Base-by-base conservation (phyloP, 1,139 yeast genomes). In the Pichia sp. region DNA sequence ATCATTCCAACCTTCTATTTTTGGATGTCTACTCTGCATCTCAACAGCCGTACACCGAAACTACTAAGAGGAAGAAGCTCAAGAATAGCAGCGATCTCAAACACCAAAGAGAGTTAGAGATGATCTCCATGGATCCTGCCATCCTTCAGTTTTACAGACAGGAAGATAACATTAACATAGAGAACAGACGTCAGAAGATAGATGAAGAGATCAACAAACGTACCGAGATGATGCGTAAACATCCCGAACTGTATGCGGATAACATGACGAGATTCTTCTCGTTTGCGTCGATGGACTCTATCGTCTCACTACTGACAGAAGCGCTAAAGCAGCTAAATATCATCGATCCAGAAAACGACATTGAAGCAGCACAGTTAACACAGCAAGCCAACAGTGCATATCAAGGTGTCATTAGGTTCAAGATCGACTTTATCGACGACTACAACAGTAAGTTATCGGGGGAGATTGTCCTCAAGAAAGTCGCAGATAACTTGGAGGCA, bases 211-310 rank as follows among this genome's bases (percentile, higher is more conserved):
- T 53, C 21, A 32, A 38, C 8, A 35, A 42, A 29, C 28, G 50
- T 16, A 42, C 43, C 3, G 30, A 35, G 16, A 41, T 44, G 15
- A 50, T 48, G 22, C 30, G 35, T 13, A 42, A 34, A 22, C 36
- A 41, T 17, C 50, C 55, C 2, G 53, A 51, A 19, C 39, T 52
- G 17, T 62, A 63, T 22, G 61, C 65, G 3, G 66, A 64, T 21
- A 59, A 69, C 35, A 52, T 72, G 31, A 73, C 78, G 2, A 57
- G 73, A 29, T 73, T 73, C 47, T 72, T 69, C 48, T 65, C 74
- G 1, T 49, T 56, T 15, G 46, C 60, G 5, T 64, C 72, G 3
- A 38, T 68, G n/a, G 70, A 67, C 37, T 53, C 64, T n/a, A 48
- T 72, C 15, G 39, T 69, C 6, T 59, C 69, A 2, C 55, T 63